Conservation (phyloP, 1,139 yeast genomes). For the Hanseniaspora gamundiae region DNA sequence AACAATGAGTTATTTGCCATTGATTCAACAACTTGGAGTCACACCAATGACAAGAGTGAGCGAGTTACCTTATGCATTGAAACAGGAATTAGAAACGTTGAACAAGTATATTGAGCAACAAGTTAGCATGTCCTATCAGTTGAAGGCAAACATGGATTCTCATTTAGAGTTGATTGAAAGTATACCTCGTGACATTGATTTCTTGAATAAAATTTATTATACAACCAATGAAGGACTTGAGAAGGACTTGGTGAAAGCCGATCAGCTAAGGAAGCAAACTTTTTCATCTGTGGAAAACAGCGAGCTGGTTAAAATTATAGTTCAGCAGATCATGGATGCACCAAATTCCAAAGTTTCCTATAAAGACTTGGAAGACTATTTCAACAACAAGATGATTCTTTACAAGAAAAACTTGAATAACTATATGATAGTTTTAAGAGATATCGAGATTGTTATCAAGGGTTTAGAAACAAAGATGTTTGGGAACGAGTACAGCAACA, state of each 20-base stretch:
- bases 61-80: conserved; percentile 66
- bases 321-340: conserved; percentile 41
- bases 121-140: conserved; percentile 67
- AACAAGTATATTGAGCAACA: conserved; percentile 80
- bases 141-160: conserved; percentile 48
- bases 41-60: conserved; percentile 82
- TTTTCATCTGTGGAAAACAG: conserved; percentile 42
- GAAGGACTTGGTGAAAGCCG: conserved; percentile 5
- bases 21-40: conserved; percentile 34
- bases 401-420: conserved; percentile 50
- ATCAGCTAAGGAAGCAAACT: conserved; percentile 25
- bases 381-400: conserved; percentile 37
- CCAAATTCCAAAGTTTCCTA: conserved; percentile 58
- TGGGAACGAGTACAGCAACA: conserved; percentile 12
- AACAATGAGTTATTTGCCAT: conserved; percentile 24
- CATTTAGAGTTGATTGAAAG: conserved; percentile 65
- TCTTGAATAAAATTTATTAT: conserved; percentile 36
- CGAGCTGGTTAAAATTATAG: conserved; percentile 52
- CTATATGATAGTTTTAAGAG: conserved; percentile 50
- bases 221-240: conserved; percentile 16
- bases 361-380: conserved; percentile 41
- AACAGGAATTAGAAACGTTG: conserved; percentile 67
- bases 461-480: conserved; percentile 45
- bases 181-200: conserved; percentile 76
- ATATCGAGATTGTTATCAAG: conserved; percentile 64